Conservation (phyloP, 495 filamentous ascomycete species). For the Trichoderma orchidacearum region DNA sequence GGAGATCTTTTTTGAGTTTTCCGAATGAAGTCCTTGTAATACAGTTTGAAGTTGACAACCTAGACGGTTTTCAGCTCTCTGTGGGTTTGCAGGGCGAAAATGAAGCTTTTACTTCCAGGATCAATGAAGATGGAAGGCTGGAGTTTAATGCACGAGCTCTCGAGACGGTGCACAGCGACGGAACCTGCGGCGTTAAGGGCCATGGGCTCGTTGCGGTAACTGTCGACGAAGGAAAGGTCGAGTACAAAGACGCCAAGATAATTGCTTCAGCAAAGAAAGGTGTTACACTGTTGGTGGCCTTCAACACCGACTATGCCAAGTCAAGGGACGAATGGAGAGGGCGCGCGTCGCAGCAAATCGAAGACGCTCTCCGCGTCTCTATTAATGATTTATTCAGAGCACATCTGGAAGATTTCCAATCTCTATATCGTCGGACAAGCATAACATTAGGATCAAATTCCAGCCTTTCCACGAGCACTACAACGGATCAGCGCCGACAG, state of each 20-base stretch:
- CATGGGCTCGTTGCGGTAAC: constrained; percentile 4
- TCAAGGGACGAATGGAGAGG: constrained; percentile 3
- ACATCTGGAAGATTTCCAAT: constrained; percentile 4
- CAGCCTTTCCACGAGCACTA: not conserved
- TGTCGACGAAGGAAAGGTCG: not conserved
- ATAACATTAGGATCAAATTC: constrained; percentile 1
- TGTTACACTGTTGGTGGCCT: constrained; percentile 5
- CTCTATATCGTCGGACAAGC: constrained; percentile 5
- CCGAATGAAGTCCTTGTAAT: constrained; percentile 6
- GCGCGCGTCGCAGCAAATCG: not conserved
- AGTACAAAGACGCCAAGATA: constrained; percentile 1
- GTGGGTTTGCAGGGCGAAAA: constrained; percentile 5
- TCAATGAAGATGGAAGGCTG: not conserved
- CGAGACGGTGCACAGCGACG: constrained; percentile 8
- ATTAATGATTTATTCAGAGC: constrained; percentile 2
- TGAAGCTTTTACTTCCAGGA: constrained; percentile 4
- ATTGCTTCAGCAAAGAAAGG: constrained; percentile 2
- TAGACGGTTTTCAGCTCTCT: not conserved
- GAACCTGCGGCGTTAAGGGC: constrained; percentile 6
- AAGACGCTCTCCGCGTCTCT: constrained; percentile 1
- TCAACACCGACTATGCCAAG: constrained; percentile 7
- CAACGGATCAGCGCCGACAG: constrained; percentile 3
- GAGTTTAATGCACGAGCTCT: constrained; percentile 6
- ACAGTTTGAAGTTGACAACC: constrained; percentile 1
- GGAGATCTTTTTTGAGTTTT: constrained; percentile 6